Base-by-base conservation (phyloP, 257 asterid species). In the Orobanche coerulescens region DNA sequence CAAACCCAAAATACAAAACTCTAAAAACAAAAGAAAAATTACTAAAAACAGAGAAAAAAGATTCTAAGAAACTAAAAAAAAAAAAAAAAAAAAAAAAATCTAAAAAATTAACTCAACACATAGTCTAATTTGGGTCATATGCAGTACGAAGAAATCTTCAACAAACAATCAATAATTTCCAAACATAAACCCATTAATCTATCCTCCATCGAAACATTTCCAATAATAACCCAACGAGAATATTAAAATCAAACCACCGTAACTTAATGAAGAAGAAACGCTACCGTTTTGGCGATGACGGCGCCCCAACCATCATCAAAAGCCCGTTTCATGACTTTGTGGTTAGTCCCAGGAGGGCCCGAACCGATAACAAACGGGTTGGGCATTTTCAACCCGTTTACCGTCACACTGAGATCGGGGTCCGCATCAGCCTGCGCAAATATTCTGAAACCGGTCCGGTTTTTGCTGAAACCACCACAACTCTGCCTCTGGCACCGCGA, bases 261-360 rank as follows among this genome's bases (percentile, higher is more conserved):
- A 2, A 20, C 18, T 18, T 8, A 23, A 28, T 19, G 6, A 25
- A 23, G 14, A n/a, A 2, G 4, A 47, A 18, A 19, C 5, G 33
- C 19, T 75, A 92, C 98, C 84, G 98, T 92, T 79, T 92, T 92
- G 58, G 96, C 98, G 74, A 92, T 92, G 57, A 92, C 98, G 73
- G 83, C 98, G 33, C 98, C 98, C 96, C 98, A 92, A 0, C 96
- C 96, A 76, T 92, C 98, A 71, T 92, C 94, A 56, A 92, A 92
- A 11, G 96, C 98, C 62, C 87, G 83, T 69, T 82, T 92, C 98
- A 92, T 92, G 67, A 92, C 98, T 0, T 94, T 79, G 71, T 82
- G 81, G 68, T 92, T 92, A 61, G 98, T 92, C 0, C 98, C 98
- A 0, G 98, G 98, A 36, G 98, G 98, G 15, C 98, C 98, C 68